Conservation (phyloP, 2,329 filamentous ascomycete species). For the Aspergillus sp. region DNA sequence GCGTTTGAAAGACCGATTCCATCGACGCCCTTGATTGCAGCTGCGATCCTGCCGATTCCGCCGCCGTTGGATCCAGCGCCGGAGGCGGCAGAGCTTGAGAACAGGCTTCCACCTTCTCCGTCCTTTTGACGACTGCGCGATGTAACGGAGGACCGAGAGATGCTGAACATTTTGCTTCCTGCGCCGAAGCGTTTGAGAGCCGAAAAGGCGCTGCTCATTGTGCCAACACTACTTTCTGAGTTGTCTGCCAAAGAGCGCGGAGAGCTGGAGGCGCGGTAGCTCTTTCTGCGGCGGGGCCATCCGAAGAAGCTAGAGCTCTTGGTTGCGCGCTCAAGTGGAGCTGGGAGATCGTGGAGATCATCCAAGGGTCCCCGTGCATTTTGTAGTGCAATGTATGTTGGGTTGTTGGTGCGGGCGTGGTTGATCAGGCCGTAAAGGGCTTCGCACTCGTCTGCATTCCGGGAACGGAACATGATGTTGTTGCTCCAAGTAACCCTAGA, state of each 20-base stretch:
- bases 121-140: slow-evolving; percentile 52
- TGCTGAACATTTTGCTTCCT: slow-evolving; percentile 75
- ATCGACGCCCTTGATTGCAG: slow-evolving; percentile 52
- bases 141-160: slow-evolving; percentile 73
- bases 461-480: slow-evolving; percentile 88
- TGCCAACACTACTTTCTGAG: slow-evolving; percentile 74
- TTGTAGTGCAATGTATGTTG: slow-evolving; percentile 79
- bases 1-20: slow-evolving; percentile 69
- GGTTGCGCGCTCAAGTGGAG: slow-evolving; percentile 46
- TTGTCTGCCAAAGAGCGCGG: slow-evolving; percentile 57
- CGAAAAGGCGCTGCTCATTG: slow-evolving; percentile 75
- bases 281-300: slow-evolving; percentile 54
- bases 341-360: slow-evolving; percentile 60
- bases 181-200: slow-evolving; percentile 73
- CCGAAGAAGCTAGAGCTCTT: slow-evolving; percentile 46
- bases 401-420: slow-evolving; percentile 84
- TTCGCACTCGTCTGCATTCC: slow-evolving; percentile 74
- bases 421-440: slow-evolving; percentile 85
- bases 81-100: slow-evolving; percentile 56
- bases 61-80: slow-evolving; percentile 53
- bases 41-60: slow-evolving; percentile 53
- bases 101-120: slow-evolving; percentile 52
- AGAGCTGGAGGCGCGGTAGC: slow-evolving; percentile 58
- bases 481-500: slow-evolving; percentile 69
- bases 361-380: slow-evolving; percentile 63